Conservation (phyloP, 139 green algal species). For the Ulvella scutata region DNA sequence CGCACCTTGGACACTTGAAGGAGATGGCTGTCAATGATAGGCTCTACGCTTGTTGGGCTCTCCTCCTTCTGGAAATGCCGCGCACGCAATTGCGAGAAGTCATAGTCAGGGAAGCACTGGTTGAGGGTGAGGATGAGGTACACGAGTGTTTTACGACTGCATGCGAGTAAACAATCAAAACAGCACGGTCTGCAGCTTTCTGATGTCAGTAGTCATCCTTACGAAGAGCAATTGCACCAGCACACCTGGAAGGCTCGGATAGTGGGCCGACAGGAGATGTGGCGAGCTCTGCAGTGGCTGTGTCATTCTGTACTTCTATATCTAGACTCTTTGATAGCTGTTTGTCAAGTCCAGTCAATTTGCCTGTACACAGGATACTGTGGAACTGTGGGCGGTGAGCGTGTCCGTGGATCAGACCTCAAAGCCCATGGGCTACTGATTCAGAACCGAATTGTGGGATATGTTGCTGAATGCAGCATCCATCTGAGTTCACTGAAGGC, state of each 20-base stretch:
- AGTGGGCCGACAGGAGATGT: constrained; percentile 76
- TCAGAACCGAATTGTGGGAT: neutral
- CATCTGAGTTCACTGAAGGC: neutral
- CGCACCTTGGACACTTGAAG: constrained; percentile 68
- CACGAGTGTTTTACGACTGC: constrained; percentile 88
- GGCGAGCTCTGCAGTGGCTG: constrained; percentile 51
- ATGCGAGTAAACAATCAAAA: neutral
- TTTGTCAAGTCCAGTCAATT: constrained; percentile 92
- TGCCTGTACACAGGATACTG: constrained; percentile 46
- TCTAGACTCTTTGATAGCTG: constrained; percentile 88
- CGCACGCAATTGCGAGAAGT: constrained; percentile 76
- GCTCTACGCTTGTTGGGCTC: constrained; percentile 43
- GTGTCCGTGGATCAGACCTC: neutral
- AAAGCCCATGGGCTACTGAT: neutral
- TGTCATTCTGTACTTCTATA: constrained; percentile 58
- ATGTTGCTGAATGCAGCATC: neutral
- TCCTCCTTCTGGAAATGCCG: constrained; percentile 90
- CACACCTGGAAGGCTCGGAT: constrained; percentile 45
- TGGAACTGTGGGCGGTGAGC: neutral
- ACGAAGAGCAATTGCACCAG: no score
- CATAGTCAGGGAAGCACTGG: constrained; percentile 94
- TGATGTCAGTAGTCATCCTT: no score
- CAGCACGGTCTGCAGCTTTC: neutral
- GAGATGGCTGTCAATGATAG: constrained; percentile 71
- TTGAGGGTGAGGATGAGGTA: constrained; percentile 98